Evolutionary conservation across 768 basidiomycete genomes (phyloP), one percentile per base, ranked within the genome.

Genomic region (Tulasnella sp.): DNA sequence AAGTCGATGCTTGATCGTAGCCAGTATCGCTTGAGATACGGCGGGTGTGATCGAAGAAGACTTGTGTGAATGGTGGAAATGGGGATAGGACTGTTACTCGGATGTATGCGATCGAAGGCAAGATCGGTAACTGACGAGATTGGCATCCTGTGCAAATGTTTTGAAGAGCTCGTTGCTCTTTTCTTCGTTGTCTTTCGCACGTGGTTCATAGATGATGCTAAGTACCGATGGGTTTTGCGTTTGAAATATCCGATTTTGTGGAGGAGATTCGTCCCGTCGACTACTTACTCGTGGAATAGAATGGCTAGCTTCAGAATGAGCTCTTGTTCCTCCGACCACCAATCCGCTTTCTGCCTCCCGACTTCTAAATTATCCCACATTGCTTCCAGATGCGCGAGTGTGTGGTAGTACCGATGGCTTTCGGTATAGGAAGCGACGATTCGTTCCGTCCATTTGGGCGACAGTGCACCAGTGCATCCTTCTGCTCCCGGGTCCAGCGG

Each of bases 151-250:
- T n/a, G 69, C 69, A 25, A 71, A 71, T 3, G 6, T 8, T 45
- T 34, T 11, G 69, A 71, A 71, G 36, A 71, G 38, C 12, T 71
- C 69, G 69, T 39, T 71, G 69, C 69, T 71, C 69, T 71, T 71
- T 25, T 39, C 38, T 11, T 71, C 69, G 69, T 71, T 71, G 12
- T 31, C 69, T n/a, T 45, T 45, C 25, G 25, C 38, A 3, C 38
- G 42, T n/a, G 69, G 69, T 3, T 71, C 69, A 37, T 71, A 71
- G 37, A 71, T 45, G 69, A 71, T 71, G 69, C 69, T 71, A 34
- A 19, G 37, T 38, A 36, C 19, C 3, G 42, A 71, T 31, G n/a
- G 42, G 7, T 67, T 37, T 71, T 22, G 38, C 69, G 69, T 45
- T 39, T 22, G 45, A 49, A 49, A 22, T 15, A 15, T 49, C 45